Percentiles rank a stretch among this genome's conserved stretches.
Conservation (phyloP, 2,329 filamentous ascomycete genomes). For the Zymoseptoria pseudotritici region DNA sequence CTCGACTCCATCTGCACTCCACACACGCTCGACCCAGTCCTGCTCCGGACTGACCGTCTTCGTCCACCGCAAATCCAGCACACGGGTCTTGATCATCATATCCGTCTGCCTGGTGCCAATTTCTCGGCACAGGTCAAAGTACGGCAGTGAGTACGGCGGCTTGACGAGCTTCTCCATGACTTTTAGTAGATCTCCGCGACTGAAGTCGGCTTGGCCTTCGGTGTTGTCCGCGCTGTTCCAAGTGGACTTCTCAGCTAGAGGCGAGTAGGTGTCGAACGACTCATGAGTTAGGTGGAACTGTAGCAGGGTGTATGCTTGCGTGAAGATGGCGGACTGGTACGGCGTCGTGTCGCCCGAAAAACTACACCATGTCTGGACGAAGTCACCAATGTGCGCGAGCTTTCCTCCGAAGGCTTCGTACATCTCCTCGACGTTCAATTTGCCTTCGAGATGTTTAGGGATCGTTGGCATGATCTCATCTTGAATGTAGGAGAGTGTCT, state of each 20-base stretch:
- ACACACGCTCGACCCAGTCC: slow-evolving; percentile 8
- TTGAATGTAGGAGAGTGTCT: slow-evolving; percentile 9
- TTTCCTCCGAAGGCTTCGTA: slow-evolving; percentile 16
- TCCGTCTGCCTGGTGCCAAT: slow-evolving; percentile 13
- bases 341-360: slow-evolving; percentile 7
- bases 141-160: slow-evolving; percentile 12
- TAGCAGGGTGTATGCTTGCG: slow-evolving; percentile 13
- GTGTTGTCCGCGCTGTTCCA: slow-evolving; percentile 9
- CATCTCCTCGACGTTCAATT: slow-evolving; percentile 10
- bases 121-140: slow-evolving; percentile 14
- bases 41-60: slow-evolving; percentile 11
- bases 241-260: slow-evolving; percentile 8
- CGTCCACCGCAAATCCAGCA: slow-evolving; percentile 15
- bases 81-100: slow-evolving; percentile 15
- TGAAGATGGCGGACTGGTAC: slow-evolving; percentile 13
- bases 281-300: slow-evolving; percentile 14
- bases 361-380: slow-evolving; percentile 14
- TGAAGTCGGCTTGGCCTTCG: slow-evolving; percentile 6
- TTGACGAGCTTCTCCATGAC: slow-evolving; percentile 14
- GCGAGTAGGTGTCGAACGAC: slow-evolving; percentile 11
- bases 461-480: slow-evolving; percentile 7
- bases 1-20: slow-evolving; percentile 12
- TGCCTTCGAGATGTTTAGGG: slow-evolving; percentile 6
- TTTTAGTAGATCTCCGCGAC: slow-evolving; percentile 8
- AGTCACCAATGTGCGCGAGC: slow-evolving; percentile 13